Conservation (phyloP, 768 basidiomycete species). For the Tulasnella sp. region DNA sequence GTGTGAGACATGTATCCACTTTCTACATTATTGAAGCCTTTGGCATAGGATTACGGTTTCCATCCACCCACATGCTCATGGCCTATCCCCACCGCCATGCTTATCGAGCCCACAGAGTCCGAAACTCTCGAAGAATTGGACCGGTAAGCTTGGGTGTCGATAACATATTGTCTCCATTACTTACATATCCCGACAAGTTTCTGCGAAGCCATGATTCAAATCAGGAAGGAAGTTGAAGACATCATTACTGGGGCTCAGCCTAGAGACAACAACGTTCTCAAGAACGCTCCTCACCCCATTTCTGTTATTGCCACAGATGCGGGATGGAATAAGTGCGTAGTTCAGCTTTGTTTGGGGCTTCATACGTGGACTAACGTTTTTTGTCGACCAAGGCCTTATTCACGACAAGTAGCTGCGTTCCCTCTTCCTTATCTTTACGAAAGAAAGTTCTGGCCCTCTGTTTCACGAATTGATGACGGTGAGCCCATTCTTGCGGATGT, state of each 20-base stretch:
- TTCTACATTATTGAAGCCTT: conserved; percentile 19
- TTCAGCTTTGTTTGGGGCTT: not conserved
- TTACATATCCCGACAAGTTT: conserved; percentile 40
- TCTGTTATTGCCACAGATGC: conserved; percentile 57
- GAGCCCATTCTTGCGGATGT: conserved; percentile 23
- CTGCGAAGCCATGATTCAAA: conserved; percentile 97
- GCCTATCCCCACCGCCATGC: conserved; percentile 95
- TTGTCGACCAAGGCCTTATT: conserved; percentile 80
- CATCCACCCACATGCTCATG: conserved; percentile 97
- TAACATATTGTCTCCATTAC: not conserved
- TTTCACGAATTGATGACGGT: conserved; percentile 90
- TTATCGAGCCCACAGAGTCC: conserved; percentile 95
- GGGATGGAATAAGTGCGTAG: conserved; percentile 70
- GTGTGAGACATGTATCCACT: too few species aligned
- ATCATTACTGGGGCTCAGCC: conserved; percentile 79
- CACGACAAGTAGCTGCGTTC: conserved; percentile 81
- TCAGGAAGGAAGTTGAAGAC: conserved; percentile 82
- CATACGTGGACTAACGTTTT: conserved; percentile 13
- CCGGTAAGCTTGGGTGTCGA: conserved; percentile 34
- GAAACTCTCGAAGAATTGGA: conserved; percentile 90
- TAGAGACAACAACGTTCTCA: conserved; percentile 80
- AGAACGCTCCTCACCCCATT: conserved; percentile 88
- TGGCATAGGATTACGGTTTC: conserved; percentile 68
- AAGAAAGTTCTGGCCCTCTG: conserved; percentile 95
- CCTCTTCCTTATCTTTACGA: conserved; percentile 70